A percentile compares a stretch with the other conserved stretches of the same genome.
Conservation (phyloP, 176 grass and related monocot species). For the Neostapfia colusana region DNA sequence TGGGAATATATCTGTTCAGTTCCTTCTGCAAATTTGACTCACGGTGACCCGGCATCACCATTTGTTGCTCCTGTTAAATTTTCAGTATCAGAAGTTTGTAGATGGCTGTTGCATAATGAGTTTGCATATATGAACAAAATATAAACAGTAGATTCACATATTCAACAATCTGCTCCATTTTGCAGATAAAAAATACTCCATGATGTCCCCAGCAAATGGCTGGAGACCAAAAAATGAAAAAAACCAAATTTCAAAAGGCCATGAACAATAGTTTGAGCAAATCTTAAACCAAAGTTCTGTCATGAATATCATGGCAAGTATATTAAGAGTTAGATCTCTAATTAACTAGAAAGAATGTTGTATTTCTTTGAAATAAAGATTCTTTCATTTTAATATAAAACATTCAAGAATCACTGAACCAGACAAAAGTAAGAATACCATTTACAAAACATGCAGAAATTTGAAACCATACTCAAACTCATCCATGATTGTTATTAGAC, state of each 20-base stretch:
- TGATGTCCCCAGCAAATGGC: neutral
- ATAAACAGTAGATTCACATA: neutral
- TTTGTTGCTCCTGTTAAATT: constrained; percentile 91
- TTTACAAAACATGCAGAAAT: neutral
- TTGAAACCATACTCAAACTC: neutral
- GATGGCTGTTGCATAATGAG: constrained; percentile 3
- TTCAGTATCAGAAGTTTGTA: neutral
- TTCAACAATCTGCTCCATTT: neutral
- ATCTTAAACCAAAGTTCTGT: neutral
- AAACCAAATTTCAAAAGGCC: neutral
- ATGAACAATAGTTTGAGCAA: neutral
- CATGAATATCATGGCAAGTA: neutral
- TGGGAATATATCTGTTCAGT: constrained; percentile 92
- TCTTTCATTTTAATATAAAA: neutral
- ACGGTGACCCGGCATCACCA: constrained; percentile 97
- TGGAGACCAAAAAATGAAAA: neutral
- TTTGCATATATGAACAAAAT: neutral
- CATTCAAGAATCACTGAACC: too few species aligned
- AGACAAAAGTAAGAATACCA: too few species aligned
- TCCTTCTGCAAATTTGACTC: constrained; percentile 95
- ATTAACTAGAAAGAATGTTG: neutral
- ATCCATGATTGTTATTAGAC: neutral
- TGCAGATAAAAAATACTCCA: neutral
- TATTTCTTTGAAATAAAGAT: neutral
- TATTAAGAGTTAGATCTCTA: too few species aligned